These are phyloP conservation scores for Microdochium nivale DNA, from an alignment of 2,329 filamentous ascomycete genomes.

Conservation along the genomic window DNA sequence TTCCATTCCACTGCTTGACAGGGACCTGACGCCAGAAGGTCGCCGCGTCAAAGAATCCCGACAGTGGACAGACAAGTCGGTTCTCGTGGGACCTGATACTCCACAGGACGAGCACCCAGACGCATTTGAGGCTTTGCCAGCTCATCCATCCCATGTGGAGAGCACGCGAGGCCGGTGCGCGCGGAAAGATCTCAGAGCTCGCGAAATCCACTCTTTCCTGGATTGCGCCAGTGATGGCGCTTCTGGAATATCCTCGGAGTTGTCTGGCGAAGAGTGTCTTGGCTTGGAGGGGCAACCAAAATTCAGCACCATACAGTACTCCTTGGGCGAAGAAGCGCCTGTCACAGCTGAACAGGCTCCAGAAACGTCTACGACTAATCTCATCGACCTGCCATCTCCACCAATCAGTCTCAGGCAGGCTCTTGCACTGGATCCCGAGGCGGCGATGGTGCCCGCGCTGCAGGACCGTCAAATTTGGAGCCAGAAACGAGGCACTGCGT, in stretches of 20 bases:
- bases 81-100: constrained; percentile 39
- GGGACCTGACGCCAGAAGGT: constrained; percentile 47
- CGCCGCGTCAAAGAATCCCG: constrained; percentile 28
- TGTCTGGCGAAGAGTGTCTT: constrained; percentile 42
- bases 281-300: constrained; percentile 13
- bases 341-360: constrained; percentile 6
- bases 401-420: constrained; percentile 40
- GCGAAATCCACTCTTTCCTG: constrained; percentile 16
- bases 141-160: constrained; percentile 2
- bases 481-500: constrained; percentile 37
- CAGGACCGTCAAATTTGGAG: constrained; percentile 32
- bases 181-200: constrained; percentile 6
- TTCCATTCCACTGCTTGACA: constrained; percentile 68
- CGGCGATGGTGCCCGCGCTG: constrained; percentile 24
- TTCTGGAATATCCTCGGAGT: constrained; percentile 54
- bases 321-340: not conserved
- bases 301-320: not conserved
- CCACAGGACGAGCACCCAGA: constrained; percentile 17
- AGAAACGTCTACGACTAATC: constrained; percentile 9
- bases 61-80: constrained; percentile 47
- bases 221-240: constrained; percentile 35
- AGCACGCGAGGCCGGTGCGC: constrained; percentile 19
- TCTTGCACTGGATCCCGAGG: constrained; percentile 31
- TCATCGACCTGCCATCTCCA: constrained; percentile 22
- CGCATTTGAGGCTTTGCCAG: constrained; percentile 14